These are phyloP conservation scores for Barnettozyma hawaiiensis DNA, from an alignment of 1,139 yeast genomes.

Conservation along the genomic window DNA sequence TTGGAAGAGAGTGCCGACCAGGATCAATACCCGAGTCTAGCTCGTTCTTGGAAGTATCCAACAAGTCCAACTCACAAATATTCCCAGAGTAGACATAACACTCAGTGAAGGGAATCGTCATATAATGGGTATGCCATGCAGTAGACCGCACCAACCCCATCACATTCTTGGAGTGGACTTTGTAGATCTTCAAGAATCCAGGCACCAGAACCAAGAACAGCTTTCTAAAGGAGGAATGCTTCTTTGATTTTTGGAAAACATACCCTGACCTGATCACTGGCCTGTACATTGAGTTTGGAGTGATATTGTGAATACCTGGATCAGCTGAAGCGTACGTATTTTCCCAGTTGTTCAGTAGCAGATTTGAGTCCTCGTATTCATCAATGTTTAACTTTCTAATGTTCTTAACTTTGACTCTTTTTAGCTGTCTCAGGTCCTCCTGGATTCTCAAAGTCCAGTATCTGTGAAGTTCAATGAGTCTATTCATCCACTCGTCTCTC, in stretches of 20 bases:
- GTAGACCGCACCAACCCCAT: conserved; percentile 43
- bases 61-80: conserved; percentile 51
- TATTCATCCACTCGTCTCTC: conserved; percentile 62
- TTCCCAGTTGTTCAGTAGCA: conserved; percentile 48
- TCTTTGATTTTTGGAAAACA: conserved; percentile 61
- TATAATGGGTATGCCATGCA: conserved; percentile 41
- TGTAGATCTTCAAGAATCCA: conserved; percentile 53
- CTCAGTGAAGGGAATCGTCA: conserved; percentile 55
- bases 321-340: conserved; percentile 48
- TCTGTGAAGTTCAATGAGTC: conserved; percentile 38
- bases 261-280: conserved; percentile 57
- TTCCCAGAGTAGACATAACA: conserved; percentile 76
- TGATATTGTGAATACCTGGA: conserved; percentile 47
- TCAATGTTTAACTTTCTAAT: conserved; percentile 42
- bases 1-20: conserved; percentile 56
- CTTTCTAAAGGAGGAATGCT: conserved; percentile 59
- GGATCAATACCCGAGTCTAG: conserved; percentile 45
- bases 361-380: conserved; percentile 54
- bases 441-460: conserved; percentile 56
- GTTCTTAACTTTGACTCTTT: conserved; percentile 42
- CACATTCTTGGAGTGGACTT: conserved; percentile 37
- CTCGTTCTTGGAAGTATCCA: conserved; percentile 33
- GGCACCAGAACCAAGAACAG: conserved; percentile 64
- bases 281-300: conserved; percentile 52
- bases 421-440: conserved; percentile 38